These are phyloP conservation scores for Nannochloropsis oceanica DNA, from an alignment of 108 stramenopile species.

Conservation along the genomic window DNA sequence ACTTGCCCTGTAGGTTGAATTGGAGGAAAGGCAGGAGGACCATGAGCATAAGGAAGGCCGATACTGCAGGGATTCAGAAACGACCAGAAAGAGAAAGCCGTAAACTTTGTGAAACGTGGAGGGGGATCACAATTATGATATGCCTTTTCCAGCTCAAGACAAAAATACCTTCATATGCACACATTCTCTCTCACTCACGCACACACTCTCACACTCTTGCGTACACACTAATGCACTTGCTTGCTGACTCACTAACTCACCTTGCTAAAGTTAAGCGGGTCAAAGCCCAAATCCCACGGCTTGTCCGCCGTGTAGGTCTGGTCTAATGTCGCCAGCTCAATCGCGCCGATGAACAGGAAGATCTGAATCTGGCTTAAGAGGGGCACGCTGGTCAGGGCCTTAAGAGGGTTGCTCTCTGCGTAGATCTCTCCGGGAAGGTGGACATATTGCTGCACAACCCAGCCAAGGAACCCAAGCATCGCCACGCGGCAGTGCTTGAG, in stretches of 20 bases:
- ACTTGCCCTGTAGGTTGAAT: constrained; percentile 34
- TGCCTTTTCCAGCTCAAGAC: no score
- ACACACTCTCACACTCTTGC: no score
- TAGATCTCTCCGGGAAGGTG: constrained; percentile 35
- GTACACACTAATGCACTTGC: no score
- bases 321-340: constrained; percentile 41
- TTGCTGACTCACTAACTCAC: not conserved
- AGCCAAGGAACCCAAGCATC: constrained; percentile 31
- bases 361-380: not conserved
- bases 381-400: not conserved
- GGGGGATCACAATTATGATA: no score
- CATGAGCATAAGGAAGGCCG: no score
- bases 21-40: no score
- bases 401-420: not conserved
- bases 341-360: constrained; percentile 55
- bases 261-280: not conserved
- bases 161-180: no score
- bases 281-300: not conserved
- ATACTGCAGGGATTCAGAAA: no score
- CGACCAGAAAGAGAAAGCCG: no score
- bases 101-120: no score
- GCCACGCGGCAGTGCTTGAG: constrained; percentile 79
- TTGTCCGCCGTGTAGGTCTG: constrained; percentile 70
- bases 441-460: not conserved
- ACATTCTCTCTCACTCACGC: no score